Conservation (phyloP, 2,329 filamentous ascomycete genomes). For the Aspergillus amoenus region DNA sequence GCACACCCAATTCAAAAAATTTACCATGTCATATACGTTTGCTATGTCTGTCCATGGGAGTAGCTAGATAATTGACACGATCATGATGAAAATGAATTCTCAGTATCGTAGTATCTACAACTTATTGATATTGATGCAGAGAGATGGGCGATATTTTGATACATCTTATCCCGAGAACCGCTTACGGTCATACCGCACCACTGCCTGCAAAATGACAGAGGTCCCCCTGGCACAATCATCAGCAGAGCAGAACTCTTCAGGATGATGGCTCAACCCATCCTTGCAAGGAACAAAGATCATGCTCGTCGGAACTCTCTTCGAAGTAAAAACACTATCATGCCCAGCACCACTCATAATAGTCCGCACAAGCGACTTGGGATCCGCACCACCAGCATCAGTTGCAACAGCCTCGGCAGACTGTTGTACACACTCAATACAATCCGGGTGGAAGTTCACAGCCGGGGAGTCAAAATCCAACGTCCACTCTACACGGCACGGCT, state of each 20-base stretch:
- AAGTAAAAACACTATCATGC: constrained; percentile 64
- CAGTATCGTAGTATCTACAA: not conserved
- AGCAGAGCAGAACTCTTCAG: constrained; percentile 60
- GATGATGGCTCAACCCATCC: constrained; percentile 64
- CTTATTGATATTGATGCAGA: not conserved
- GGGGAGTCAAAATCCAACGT: constrained; percentile 60
- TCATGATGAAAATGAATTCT: constrained; percentile 19
- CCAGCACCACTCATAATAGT: constrained; percentile 64
- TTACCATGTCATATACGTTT: constrained; percentile 22
- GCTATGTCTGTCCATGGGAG: constrained; percentile 24
- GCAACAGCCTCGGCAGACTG: constrained; percentile 59
- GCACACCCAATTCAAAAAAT: constrained; percentile 23
- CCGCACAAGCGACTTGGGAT: constrained; percentile 45
- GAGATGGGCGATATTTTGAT: not conserved
- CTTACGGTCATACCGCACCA: constrained; percentile 37
- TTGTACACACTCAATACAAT: constrained; percentile 66
- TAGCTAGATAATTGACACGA: constrained; percentile 36
- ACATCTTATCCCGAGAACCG: constrained; percentile 37
- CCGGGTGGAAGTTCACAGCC: constrained; percentile 64
- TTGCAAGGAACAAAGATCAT: constrained; percentile 68
- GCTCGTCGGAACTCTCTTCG: constrained; percentile 58
- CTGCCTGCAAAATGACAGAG: constrained; percentile 38
- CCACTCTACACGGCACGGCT: constrained; percentile 58
- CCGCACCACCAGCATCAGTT: constrained; percentile 45
- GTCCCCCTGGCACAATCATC: constrained; percentile 61